A percentile compares a stretch with the other conserved stretches of the same genome.
These are phyloP conservation scores for Martensiomyces pterosporus DNA, from an alignment of 192 early-diverging fungal genomes.

Conservation along the genomic window DNA sequence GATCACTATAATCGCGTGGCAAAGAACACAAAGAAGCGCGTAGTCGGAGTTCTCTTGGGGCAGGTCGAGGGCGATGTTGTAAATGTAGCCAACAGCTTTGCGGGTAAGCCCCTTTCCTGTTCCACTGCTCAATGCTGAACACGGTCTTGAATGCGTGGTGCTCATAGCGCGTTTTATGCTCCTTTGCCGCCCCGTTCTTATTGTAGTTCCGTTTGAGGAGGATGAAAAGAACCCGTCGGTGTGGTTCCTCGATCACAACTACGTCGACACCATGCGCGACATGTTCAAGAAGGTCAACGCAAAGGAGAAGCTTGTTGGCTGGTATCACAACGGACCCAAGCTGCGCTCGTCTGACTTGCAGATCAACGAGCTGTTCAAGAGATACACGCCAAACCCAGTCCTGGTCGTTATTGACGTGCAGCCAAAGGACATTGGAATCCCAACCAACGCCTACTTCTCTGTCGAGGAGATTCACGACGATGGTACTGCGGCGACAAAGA, in stretches of 20 bases:
- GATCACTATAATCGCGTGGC: slow-evolving; percentile 99
- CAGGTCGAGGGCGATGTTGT: slow-evolving; percentile 82
- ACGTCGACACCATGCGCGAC: slow-evolving; percentile 98
- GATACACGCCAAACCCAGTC: slow-evolving; percentile 91
- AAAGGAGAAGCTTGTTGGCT: slow-evolving; percentile 93
- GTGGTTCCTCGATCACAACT: slow-evolving; percentile 99
- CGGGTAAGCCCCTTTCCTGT: slow-evolving; percentile 62
- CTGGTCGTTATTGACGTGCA: slow-evolving; percentile 97
- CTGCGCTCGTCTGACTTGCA: slow-evolving; percentile 92
- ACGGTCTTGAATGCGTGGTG: too few species aligned
- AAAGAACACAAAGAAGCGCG: slow-evolving; percentile 90
- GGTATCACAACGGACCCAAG: slow-evolving; percentile 99
- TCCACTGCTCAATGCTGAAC: too few species aligned
- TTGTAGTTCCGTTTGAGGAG: slow-evolving; percentile 96
- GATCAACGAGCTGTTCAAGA: slow-evolving; percentile 97
- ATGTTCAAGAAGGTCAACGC: slow-evolving; percentile 99
- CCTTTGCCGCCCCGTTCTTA: too few species aligned
- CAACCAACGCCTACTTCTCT: slow-evolving; percentile 96
- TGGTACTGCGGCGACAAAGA: slow-evolving; percentile 93
- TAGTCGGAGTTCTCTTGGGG: slow-evolving; percentile 94
- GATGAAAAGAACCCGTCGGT: slow-evolving; percentile 97
- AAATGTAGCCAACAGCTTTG: slow-evolving; percentile 97
- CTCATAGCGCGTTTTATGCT: too few species aligned
- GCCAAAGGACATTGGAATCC: slow-evolving; percentile 88
- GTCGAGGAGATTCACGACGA: slow-evolving; percentile 99